These are phyloP conservation scores for Phytophthora megakarya DNA, from an alignment of 352 stramenopile species.

Conservation along the genomic window DNA sequence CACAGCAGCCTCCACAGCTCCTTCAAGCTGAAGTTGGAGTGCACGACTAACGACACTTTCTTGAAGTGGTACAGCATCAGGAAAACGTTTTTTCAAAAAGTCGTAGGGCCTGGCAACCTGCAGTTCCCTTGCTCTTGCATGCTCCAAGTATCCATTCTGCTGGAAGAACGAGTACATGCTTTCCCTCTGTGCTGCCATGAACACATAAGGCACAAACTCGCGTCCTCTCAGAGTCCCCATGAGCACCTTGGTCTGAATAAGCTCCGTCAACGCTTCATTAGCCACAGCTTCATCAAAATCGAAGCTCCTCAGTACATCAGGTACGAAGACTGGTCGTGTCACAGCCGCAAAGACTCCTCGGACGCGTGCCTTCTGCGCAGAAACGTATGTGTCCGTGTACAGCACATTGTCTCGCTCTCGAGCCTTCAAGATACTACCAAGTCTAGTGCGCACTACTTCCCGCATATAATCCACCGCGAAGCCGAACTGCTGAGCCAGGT, in stretches of 20 bases:
- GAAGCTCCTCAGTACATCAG: conserved; percentile 59
- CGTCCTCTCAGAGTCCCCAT: conserved; percentile 67
- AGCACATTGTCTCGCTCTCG: conserved; percentile 70
- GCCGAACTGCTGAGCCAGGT: conserved; percentile 80
- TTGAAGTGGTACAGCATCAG: conserved; percentile 66
- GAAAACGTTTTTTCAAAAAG: conserved; percentile 75
- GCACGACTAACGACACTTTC: conserved; percentile 66
- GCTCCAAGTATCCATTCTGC: conserved; percentile 81
- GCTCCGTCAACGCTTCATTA: conserved; percentile 58
- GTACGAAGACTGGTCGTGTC: conserved; percentile 71
- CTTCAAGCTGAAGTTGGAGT: conserved; percentile 72
- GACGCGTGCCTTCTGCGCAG: conserved; percentile 62
- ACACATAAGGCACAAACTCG: conserved; percentile 83
- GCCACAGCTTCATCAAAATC: conserved; percentile 72
- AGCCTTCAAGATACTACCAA: conserved; percentile 66
- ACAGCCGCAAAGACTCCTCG: conserved; percentile 69
- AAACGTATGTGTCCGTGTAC: conserved; percentile 80
- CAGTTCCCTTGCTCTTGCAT: conserved; percentile 58
- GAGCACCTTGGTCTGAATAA: conserved; percentile 59
- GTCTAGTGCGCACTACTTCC: conserved; percentile 64
- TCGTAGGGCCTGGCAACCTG: conserved; percentile 72
- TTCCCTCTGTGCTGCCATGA: conserved; percentile 73
- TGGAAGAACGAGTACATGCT: conserved; percentile 88
- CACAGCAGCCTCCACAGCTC: conserved; percentile 67
- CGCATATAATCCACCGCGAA: conserved; percentile 87